A percentile compares a stretch with the other conserved stretches of the same genome.
These are phyloP conservation scores for Penicillium sp. DNA, from an alignment of 2,329 filamentous ascomycete genomes.

Conservation along the genomic window DNA sequence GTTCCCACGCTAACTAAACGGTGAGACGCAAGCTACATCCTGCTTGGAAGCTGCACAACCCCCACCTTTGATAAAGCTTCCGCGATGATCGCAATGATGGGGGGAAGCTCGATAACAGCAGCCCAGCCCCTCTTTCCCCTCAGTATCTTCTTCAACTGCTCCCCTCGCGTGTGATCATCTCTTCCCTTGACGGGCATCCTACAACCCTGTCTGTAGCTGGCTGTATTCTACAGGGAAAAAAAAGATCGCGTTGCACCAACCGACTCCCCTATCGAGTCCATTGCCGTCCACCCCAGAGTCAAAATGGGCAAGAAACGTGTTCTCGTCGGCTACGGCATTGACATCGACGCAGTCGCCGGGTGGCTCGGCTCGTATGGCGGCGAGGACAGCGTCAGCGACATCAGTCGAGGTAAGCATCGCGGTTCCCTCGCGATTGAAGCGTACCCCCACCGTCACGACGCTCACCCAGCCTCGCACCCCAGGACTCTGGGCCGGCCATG, in stretches of 20 bases:
- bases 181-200: no score
- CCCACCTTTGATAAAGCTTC: conserved; percentile 7
- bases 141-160: background rate
- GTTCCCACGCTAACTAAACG: no score
- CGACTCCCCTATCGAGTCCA: no score
- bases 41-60: conserved; percentile 5
- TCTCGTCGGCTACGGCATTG: conserved; percentile 63
- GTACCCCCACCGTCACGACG: no score
- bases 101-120: conserved; percentile 7
- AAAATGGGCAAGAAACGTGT: conserved; percentile 49
- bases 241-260: no score
- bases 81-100: conserved; percentile 8
- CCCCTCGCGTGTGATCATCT: no score
- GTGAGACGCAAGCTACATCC: no score
- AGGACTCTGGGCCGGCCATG: conserved; percentile 66
- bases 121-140: conserved; percentile 1
- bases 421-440: no score
- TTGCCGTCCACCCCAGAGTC: background rate
- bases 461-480: no score
- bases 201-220: no score
- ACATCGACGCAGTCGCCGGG: conserved; percentile 72
- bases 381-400: conserved; percentile 68
- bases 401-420: conserved; percentile 62
- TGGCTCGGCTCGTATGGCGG: conserved; percentile 75
- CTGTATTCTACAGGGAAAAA: no score